These are phyloP conservation scores for Phaeotremella fagi DNA, from an alignment of 768 basidiomycete species.

Conservation along the genomic window DNA sequence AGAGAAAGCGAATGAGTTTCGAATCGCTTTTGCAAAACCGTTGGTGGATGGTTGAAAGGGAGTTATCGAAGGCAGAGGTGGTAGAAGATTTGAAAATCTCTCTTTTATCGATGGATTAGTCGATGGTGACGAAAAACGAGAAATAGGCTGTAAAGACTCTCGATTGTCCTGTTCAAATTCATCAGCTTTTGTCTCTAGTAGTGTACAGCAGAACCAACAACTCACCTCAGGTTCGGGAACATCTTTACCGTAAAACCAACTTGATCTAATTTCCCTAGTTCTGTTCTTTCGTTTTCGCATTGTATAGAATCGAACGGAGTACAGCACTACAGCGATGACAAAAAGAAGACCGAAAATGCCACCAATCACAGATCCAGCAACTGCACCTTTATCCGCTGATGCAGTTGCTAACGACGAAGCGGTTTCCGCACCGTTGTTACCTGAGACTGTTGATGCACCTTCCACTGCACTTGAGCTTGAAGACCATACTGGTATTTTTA, in stretches of 20 bases:
- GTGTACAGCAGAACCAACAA: not conserved
- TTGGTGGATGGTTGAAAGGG: not conserved
- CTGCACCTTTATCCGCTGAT: slow-evolving; percentile 6
- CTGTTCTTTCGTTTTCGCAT: slow-evolving; percentile 11
- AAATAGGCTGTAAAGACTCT: not conserved
- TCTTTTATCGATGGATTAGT: not conserved
- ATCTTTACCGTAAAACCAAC: slow-evolving; percentile 32
- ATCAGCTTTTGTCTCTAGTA: not conserved
- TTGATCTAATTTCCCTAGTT: slow-evolving; percentile 17
- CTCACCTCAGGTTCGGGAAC: slow-evolving; percentile 1
- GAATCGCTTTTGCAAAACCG: not conserved
- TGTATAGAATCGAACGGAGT: slow-evolving; percentile 13
- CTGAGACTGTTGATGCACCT: too few relatives aligned
- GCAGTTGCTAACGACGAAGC: too few relatives aligned
- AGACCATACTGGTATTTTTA: too few relatives aligned
- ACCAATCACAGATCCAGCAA: slow-evolving; percentile 23
- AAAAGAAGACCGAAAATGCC: slow-evolving; percentile 17
- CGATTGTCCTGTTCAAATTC: not conserved
- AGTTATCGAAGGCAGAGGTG: not conserved
- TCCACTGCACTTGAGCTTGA: too few relatives aligned
- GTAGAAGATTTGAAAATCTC: not conserved
- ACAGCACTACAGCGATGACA: slow-evolving; percentile 15
- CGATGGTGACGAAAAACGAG: not conserved
- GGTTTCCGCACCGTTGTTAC: too few relatives aligned
- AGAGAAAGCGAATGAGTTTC: not conserved